Base-by-base conservation (phyloP, 192 early-diverging fungal species). In the Entomortierella lignicola region DNA sequence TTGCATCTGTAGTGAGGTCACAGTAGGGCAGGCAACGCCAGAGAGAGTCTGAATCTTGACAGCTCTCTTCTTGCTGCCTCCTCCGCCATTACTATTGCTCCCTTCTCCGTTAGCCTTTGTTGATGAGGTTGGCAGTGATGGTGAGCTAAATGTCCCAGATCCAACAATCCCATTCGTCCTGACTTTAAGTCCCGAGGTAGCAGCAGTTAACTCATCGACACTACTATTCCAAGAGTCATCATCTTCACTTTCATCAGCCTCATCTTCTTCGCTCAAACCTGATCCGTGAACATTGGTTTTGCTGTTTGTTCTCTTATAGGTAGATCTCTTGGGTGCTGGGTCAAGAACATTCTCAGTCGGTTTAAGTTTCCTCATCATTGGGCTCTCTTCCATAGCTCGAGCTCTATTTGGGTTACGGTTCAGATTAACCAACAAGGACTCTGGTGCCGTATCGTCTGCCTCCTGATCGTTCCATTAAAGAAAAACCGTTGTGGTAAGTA, bases 271-370 rank as follows among this genome's bases (percentile, higher is more conserved):
- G 8, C 67, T 69, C 61, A 64, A 42, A 39, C 60, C 66, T 13
- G 62, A 69, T 51, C 68, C 66, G 29, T 58, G 66, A 41, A 25
- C 66, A 48, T 42, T 31, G 12, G 31, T 60, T 54, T 66, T 60
- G 51, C 41, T 66, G 30, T 39, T 65, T 18, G 32, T 52, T 15
- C 55, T 53, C 55, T 51, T 72, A 27, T 66, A 74, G 17, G 27
- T 32, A 4, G 31, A n/a, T 29, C 63, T 41, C 32, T 70, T 79
- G n/a, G 77, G 62, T 29, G 79, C 80, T 34, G 73, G 69, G 57
- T 94, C 93, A 8, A 94, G 72, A 17, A 95, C 92, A 70, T 89
- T 93, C 48, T 94, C 91, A 34, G 72, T 83, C 15, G 88, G 82
- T 60, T 87, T 83, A 23, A 94, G 53, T 41, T 82, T 85, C 27